Conservation (phyloP, 139 green algal species). For the Zygnema cylindricum region DNA sequence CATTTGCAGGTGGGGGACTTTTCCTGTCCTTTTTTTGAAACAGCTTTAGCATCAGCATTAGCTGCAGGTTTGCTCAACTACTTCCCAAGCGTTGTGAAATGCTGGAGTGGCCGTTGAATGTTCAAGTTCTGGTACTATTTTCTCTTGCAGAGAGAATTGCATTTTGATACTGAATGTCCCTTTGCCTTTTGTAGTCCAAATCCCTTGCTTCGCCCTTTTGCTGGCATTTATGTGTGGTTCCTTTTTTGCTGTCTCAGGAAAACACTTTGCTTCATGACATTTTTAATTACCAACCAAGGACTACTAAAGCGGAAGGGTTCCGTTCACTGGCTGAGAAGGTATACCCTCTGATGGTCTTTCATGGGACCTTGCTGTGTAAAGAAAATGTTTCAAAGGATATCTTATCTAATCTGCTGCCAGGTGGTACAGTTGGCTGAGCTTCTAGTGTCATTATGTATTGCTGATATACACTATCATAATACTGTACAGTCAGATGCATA, state of each 20-base stretch:
- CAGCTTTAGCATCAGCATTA: too few relatives aligned
- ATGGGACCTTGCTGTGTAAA: too few relatives aligned
- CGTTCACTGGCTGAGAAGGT: conserved; percentile 32
- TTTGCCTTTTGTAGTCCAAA: background rate
- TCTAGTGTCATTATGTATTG: too few relatives aligned
- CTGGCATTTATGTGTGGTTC: background rate
- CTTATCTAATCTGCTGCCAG: too few relatives aligned
- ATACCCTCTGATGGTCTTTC: too few relatives aligned
- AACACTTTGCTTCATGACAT: conserved; percentile 50
- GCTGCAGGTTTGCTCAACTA: too few relatives aligned
- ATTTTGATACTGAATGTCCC: background rate
- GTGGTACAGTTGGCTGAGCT: too few relatives aligned
- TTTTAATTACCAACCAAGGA: conserved; percentile 33
- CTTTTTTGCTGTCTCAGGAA: conserved; percentile 27
- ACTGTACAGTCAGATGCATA: too few relatives aligned
- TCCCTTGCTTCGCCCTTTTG: background rate
- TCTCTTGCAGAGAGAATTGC: background rate
- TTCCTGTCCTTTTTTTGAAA: too few relatives aligned
- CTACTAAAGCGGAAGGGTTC: conserved; percentile 3
- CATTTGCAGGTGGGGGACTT: conserved; percentile 57
- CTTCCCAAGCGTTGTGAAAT: background rate
- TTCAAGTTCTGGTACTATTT: background rate
- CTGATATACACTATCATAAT: too few relatives aligned
- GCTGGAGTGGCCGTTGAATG: background rate
- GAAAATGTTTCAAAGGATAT: too few relatives aligned